A percentile compares a stretch with the other conserved stretches of the same genome.
phyloP scores from a whole-genome alignment of 495 filamentous ascomycete species.

The Staphylotrichum longicolle region DNA sequence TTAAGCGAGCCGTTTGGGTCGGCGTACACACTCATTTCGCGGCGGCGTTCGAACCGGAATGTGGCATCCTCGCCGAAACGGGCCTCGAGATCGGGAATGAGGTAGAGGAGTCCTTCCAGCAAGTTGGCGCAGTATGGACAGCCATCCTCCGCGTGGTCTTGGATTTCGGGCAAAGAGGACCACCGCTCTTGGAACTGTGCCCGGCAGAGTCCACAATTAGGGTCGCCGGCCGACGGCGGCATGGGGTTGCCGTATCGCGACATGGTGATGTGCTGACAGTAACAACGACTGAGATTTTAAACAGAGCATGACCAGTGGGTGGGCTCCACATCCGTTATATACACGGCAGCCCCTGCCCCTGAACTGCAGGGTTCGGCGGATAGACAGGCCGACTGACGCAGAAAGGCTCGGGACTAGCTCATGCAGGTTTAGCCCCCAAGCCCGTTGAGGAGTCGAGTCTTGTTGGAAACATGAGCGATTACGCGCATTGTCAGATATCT shows the following conservation, averaged over 20 bases:
- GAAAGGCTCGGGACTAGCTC: too few species aligned
- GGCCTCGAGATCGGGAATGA: background rate
- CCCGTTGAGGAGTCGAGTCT: too few species aligned
- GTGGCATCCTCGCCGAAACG: background rate
- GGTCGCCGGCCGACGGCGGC: constrained; percentile 3
- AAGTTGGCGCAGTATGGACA: background rate
- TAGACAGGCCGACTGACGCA: background rate
- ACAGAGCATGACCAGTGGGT: background rate
- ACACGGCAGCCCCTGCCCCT: background rate
- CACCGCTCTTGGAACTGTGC: constrained; percentile 1
- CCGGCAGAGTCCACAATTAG: background rate
- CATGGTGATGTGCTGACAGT: background rate
- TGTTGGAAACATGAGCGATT: too few species aligned
- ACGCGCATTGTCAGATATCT: too few species aligned
- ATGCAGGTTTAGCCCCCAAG: too few species aligned
- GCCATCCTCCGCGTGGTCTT: background rate
- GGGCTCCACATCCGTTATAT: background rate
- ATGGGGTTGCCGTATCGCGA: background rate
- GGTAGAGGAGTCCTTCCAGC: background rate
- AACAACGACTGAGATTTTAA: background rate
- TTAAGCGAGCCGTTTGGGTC: background rate
- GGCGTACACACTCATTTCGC: background rate
- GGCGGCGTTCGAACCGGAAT: background rate
- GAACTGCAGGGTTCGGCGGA: background rate
- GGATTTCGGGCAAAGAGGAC: constrained; percentile 2